Conservation (phyloP, 345 rosid genomes). For the Hibiscus trionum region DNA sequence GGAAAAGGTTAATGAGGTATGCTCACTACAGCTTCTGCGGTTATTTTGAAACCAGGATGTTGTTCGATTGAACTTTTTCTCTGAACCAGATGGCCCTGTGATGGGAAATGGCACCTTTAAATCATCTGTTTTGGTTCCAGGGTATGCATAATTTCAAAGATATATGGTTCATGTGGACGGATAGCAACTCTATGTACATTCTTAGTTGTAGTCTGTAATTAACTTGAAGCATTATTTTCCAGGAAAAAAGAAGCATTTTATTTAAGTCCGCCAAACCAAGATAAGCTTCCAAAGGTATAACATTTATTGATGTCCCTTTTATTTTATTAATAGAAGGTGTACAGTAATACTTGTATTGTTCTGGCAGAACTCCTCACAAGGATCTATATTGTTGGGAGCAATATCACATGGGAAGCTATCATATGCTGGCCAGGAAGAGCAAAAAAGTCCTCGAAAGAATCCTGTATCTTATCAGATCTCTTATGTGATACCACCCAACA, state of each 20-base stretch:
- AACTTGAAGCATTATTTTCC: conserved; percentile 19
- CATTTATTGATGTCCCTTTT: not conserved
- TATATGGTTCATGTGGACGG: not conserved
- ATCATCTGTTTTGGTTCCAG: conserved; percentile 72
- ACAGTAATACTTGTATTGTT: conserved; percentile 1
- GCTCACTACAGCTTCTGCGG: not conserved
- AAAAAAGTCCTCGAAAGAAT: conserved; percentile 51
- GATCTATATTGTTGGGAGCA: conserved; percentile 71
- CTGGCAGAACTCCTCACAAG: conserved; percentile 72
- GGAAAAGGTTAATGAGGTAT: not conserved
- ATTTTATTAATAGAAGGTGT: not conserved
- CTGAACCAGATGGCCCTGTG: conserved; percentile 92
- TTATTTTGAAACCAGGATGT: conserved; percentile 43
- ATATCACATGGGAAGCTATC: conserved; percentile 75
- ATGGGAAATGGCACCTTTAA: conserved; percentile 83
- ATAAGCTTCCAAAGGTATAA: conserved; percentile 72
- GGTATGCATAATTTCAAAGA: conserved; percentile 39
- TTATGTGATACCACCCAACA: conserved; percentile 78
- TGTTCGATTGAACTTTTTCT: conserved; percentile 61
- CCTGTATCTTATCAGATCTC: conserved; percentile 61
- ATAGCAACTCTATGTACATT: conserved; percentile 4
- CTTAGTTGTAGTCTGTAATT: conserved; percentile 1
- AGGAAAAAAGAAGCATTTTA: conserved; percentile 86
- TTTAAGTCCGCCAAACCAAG: conserved; percentile 73
- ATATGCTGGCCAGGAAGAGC: conserved; percentile 24